Percentiles rank a stretch among this genome's conserved stretches.
Conservation (phyloP, 2,329 filamentous ascomycete species). For the Sporothrix mexicana region DNA sequence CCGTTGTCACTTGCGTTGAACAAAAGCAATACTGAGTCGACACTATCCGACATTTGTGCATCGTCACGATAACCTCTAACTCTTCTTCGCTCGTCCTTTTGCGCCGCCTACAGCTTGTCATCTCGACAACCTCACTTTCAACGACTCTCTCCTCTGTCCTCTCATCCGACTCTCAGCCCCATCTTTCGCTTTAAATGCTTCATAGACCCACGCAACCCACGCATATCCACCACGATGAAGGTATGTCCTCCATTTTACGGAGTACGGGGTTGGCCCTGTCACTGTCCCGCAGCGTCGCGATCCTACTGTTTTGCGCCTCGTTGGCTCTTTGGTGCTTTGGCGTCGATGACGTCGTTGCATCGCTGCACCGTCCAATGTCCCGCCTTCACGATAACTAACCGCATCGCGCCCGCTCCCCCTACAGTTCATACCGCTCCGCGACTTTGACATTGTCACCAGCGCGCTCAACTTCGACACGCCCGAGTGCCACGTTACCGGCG, state of each 20-base stretch:
- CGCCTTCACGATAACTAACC: slow-evolving; percentile 7
- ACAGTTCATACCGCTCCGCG: slow-evolving; percentile 88
- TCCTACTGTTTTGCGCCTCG: neutral
- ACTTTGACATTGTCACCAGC: slow-evolving; percentile 89
- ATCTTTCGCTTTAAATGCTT: slow-evolving; percentile 26
- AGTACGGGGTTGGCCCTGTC: neutral
- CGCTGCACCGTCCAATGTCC: neutral
- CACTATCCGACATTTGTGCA: slow-evolving; percentile 16
- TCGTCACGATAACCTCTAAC: neutral
- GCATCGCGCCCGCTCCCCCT: neutral
- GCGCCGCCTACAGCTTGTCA: neutral
- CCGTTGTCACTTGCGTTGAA: neutral
- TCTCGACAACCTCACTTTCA: neutral
- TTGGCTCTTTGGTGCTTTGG: neutral
- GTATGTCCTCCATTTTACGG: slow-evolving; percentile 18
- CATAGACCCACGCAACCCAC: slow-evolving; percentile 29
- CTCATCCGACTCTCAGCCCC: slow-evolving; percentile 1
- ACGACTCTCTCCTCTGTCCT: neutral
- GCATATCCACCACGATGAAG: slow-evolving; percentile 35
- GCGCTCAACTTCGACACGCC: slow-evolving; percentile 95
- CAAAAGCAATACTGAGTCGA: slow-evolving; percentile 13
- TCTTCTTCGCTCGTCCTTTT: neutral
- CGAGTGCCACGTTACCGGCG: slow-evolving; percentile 89
- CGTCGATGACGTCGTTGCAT: slow-evolving; percentile 28
- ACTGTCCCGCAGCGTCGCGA: neutral